phyloP scores from a whole-genome alignment of 2,329 filamentous ascomycete genomes.

The Neonectria magnoliae region DNA sequence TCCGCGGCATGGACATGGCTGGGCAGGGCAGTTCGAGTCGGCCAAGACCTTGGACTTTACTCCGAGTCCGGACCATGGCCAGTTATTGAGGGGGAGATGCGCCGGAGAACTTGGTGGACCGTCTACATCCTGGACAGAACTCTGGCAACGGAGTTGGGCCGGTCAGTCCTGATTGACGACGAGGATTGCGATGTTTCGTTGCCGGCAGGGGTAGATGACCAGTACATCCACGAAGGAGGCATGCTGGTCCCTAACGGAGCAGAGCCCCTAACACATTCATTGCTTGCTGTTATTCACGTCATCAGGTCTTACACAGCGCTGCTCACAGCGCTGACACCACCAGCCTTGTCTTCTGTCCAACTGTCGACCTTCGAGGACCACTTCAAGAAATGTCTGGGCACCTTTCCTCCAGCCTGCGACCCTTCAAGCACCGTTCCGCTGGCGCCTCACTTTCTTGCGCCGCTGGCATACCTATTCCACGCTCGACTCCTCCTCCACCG shows the following conservation, averaged over 20 bases:
- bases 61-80: conserved; percentile 78
- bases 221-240: conserved; percentile 72
- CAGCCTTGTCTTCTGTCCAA: conserved; percentile 71
- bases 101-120: conserved; percentile 91
- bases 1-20: conserved; percentile 89
- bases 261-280: conserved; percentile 71
- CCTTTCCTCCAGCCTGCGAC: conserved; percentile 80
- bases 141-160: conserved; percentile 81
- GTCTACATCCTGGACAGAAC: conserved; percentile 90
- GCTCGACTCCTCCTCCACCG: conserved; percentile 87
- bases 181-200: conserved; percentile 86
- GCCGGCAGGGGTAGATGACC: conserved; percentile 83
- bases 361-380: conserved; percentile 84
- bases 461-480: conserved; percentile 82
- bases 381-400: conserved; percentile 77
- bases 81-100: conserved; percentile 83
- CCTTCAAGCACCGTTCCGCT: conserved; percentile 72
- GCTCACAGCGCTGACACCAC: conserved; percentile 74
- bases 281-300: conserved; percentile 84
- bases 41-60: conserved; percentile 86
- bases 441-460: conserved; percentile 78
- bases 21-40: conserved; percentile 79
- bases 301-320: conserved; percentile 81
- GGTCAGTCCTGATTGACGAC: conserved; percentile 85
- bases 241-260: conserved; percentile 62